Conservation (phyloP, 192 early-diverging fungal species). For the Rhizophagus prolifer region DNA sequence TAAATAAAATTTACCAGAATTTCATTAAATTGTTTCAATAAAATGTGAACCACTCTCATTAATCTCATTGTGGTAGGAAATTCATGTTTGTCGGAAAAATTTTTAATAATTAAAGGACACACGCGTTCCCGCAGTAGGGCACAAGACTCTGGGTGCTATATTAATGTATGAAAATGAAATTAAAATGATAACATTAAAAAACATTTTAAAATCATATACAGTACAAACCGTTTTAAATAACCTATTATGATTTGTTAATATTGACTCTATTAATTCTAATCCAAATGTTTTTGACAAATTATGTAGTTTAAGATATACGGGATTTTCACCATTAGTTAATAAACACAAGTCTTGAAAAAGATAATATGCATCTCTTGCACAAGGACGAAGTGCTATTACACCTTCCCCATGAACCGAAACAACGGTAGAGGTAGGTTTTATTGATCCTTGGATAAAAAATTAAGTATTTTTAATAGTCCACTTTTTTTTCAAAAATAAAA, state of each 20-base stretch:
- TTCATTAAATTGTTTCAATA: constrained; percentile 76
- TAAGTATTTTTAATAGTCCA: background rate
- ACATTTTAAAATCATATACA: background rate
- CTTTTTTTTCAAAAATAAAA: too few species aligned
- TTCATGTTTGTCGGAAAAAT: constrained; percentile 86
- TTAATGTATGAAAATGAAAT: background rate
- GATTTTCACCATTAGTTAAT: constrained; percentile 65
- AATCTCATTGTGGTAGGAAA: constrained; percentile 83
- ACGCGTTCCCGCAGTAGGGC: constrained; percentile 75
- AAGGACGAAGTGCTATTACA: constrained; percentile 44
- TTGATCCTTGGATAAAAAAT: background rate
- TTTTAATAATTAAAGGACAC: constrained; percentile 87
- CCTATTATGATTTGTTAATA: constrained; percentile 75
- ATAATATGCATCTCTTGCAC: constrained; percentile 81
- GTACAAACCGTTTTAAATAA: constrained; percentile 69
- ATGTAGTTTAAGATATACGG: constrained; percentile 57
- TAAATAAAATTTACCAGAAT: constrained; percentile 51
- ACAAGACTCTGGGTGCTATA: constrained; percentile 70
- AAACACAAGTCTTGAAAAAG: constrained; percentile 90
- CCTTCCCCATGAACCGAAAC: constrained; percentile 33
- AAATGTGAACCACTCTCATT: constrained; percentile 74
- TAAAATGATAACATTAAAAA: background rate
- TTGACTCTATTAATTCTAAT: constrained; percentile 89
- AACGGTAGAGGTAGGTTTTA: constrained; percentile 18
- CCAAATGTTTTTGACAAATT: constrained; percentile 73